Evolutionary conservation across 2,329 filamentous ascomycete genomes (phyloP), one percentile per base, ranked within the genome.

Genomic region (Fusarium begoniae): DNA sequence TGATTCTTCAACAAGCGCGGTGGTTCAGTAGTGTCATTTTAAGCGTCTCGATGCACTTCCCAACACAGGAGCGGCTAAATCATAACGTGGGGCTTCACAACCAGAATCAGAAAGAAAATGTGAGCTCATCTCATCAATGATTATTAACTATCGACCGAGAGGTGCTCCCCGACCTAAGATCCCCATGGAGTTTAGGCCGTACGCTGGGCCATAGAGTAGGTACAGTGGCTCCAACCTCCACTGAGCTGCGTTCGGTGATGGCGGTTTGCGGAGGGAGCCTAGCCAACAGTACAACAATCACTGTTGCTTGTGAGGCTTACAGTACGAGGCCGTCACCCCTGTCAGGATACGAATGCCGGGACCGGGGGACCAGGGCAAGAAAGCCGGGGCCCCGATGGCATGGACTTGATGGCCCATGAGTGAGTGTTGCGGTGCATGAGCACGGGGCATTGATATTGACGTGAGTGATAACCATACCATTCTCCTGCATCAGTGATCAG

Each of bases 321-420:
- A 55, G 62, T 74, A 75, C 68, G 72, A 74, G 70, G 40, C 56
- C 47, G 41, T 72, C 44, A 65, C 48, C 72, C 72, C 54, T 74
- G 72, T 62, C 53, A 50, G 65, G 58, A 68, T 68, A 75, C 63
- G 63, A 72, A 66, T 74, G 72, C 72, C 72, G 71, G 66, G 63
- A 59, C 71, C 62, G 66, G 65, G 63, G 63, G 63, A 62, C 41
- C 59, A 74, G 62, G 67, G 72, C 47, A 61, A 66, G 55, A 54
- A 71, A 69, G 68, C 68, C 65, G 71, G 48, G 63, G 56, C 72
- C 66, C 68, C 59, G 71, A 74, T 61, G 40, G 67, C 47, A 69
- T 56, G 40, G 43, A 48, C 53, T 57, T 63, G 30, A 51, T 44
- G 41, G 51, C 47, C 66, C 45, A 61, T 41, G 55, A 50, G 48